Base-by-base conservation (phyloP, 2,329 filamentous ascomycete genomes). In the Diplocarpon rosae region DNA sequence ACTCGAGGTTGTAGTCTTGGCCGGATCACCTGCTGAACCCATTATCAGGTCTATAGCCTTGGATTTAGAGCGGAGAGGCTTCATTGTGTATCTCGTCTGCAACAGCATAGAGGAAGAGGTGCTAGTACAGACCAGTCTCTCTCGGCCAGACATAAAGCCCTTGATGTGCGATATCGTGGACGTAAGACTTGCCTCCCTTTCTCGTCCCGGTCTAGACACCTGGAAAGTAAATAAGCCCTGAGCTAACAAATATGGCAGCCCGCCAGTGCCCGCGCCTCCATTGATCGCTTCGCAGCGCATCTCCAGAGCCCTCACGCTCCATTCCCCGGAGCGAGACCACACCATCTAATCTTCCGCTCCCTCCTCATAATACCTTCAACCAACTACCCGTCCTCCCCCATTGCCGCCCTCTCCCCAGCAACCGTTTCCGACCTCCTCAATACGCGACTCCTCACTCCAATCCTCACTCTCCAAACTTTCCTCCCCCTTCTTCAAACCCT, bases 81-180 rank as follows among this genome's bases (percentile, higher is more conserved):
- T 93, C 63, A 85, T 96, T 49, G 86, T 96, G 45, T 98, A 88
- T 63, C 72, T 98, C 48, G 85, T 94, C 1, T 90, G 88, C 57
- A 83, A 79, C 52, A 86, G 79, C n/a, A 68, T 80, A 47, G 85
- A 95, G 56, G 90, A 96, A 54, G 88, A 96, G 62, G 72, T 80
- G 30, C 68, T 83, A 51, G 80, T 96, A 12, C 77, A 85, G 48
- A 75, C 77, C 48, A 76, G 94, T 7, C 7, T 24, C 62, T 75
- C 80, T n/a, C 74, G 87, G 50, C 72, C 79, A 6, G 92, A 96
- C 60, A 83, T 96, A 52, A 77, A 83, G 51, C 80, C 90, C 7
- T 67, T 98, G 46, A 78, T 78, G 60, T 73, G 96, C 51, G 88
- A 96, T 58, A 78, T 93, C 30, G 84, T 82, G 7, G 81, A 93